Conservation (phyloP, 106 monocot species). For the Dactylorhiza incarnata region DNA sequence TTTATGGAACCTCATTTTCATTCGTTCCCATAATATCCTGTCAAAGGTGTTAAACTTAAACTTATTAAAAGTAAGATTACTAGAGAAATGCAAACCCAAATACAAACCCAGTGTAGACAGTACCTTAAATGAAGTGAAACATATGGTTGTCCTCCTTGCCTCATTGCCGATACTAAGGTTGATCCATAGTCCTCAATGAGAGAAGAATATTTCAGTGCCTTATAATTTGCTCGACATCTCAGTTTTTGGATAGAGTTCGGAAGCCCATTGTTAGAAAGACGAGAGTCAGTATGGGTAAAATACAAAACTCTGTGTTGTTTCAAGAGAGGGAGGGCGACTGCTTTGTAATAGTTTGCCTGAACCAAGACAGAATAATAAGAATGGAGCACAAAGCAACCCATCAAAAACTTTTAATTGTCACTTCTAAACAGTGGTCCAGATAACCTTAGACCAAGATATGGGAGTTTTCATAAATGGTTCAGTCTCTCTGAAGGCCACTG, state of each 20-base stretch:
- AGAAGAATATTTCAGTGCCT: slow-evolving; percentile 69
- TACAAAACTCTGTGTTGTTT: slow-evolving; percentile 85
- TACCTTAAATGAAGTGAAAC: slow-evolving; percentile 92
- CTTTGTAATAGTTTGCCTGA: slow-evolving; percentile 83
- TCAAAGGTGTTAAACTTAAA: no score
- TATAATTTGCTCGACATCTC: slow-evolving; percentile 87
- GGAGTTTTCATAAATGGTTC: slow-evolving; percentile 68
- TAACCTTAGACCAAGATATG: slow-evolving; percentile 97
- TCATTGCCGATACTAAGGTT: slow-evolving; percentile 71
- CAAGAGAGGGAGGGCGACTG: slow-evolving; percentile 69
- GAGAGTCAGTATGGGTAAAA: slow-evolving; percentile 91
- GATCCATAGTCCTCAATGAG: slow-evolving; percentile 66
- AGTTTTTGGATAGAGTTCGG: slow-evolving; percentile 82
- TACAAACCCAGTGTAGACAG: not conserved
- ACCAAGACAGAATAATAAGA: slow-evolving; percentile 2
- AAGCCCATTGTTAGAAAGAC: slow-evolving; percentile 92
- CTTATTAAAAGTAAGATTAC: not conserved
- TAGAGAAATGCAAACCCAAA: not conserved
- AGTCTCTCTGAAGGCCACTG: slow-evolving; percentile 35
- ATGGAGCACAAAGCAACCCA: not conserved
- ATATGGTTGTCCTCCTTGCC: slow-evolving; percentile 60
- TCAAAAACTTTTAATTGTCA: not conserved
- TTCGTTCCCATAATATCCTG: no score
- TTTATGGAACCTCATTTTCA: no score
- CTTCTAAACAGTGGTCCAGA: not conserved